Evolutionary conservation across 805 yeast species (phyloP), one percentile per base, ranked within the genome.

Genomic region (Wickerhamomyces alni): DNA sequence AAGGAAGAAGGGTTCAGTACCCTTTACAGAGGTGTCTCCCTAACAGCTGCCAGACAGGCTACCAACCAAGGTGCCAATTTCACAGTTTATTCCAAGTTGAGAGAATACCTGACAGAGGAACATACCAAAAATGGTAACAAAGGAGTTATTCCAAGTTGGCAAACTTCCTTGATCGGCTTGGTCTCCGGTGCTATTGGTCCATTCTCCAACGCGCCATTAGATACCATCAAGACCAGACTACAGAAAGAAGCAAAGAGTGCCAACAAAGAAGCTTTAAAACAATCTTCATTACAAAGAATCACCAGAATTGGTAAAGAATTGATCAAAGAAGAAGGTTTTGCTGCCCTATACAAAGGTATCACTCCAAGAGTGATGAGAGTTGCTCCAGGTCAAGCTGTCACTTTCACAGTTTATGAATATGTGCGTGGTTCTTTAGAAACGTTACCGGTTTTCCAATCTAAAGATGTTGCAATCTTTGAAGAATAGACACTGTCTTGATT

Each of bases 321-420:
- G 63, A 69, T 89, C 50, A 80, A 79, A 59, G 95, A 87, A 69
- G 96, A 88, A 66, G 99, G 99, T 51, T 68, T 80, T 50, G 72
- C 75, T 39, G 94, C 96, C 31, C 75, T 91, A 61, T 91, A 91
- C 72, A 87, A 91, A 61, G 99, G 99, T 68, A 91, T 91, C 59
- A 88, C 97, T 18, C 99, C 99, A 53, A 82, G 99, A 70, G 91
- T 91, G 52, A 89, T 91, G 95, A 83, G 99, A 69, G 99, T 91
- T 38, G 99, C 99, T 11, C 97, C 99, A 18, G 99, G 99, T 46
- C 99, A 91, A 68, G 97, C 98, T 40, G 98, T 91, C 41, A 93
- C 97, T 15, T 91, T 91, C 69, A 93, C 98, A 8, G 96, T 93
- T 33, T 91, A 91, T 65, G 99, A 91, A 68, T 82, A 72, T 58